Evolutionary conservation across 179 eudicot genomes (phyloP).

Genomic region (Silene coronaria): DNA sequence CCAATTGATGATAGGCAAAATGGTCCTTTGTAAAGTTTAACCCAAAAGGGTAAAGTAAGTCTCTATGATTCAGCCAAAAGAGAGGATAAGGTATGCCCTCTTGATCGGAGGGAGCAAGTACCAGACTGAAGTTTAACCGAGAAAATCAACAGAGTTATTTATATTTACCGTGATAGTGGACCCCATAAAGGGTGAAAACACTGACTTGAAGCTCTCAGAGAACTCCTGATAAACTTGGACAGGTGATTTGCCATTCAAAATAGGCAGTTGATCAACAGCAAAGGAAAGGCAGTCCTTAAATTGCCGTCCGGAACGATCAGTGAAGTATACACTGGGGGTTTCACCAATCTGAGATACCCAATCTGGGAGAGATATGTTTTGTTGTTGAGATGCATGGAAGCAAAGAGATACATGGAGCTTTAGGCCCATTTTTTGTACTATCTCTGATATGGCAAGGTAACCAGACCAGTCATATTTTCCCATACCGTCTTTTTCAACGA

Average conservation of each 20-base stretch:
- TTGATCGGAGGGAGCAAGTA: neutral
- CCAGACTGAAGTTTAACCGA: neutral
- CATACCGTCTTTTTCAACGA: constrained; percentile 54
- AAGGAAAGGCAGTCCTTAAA: constrained; percentile 62
- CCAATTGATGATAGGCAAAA: too few relatives aligned
- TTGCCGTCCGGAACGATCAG: constrained; percentile 46
- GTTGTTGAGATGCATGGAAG: constrained; percentile 57
- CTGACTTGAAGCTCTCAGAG: constrained; percentile 58
- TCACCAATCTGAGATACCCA: constrained; percentile 72
- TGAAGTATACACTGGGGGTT: constrained; percentile 46
- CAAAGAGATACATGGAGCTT: constrained; percentile 55
- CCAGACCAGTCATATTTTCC: constrained; percentile 75
- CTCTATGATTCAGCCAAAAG: neutral
- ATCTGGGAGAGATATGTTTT: constrained; percentile 54
- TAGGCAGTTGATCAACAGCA: constrained; percentile 63
- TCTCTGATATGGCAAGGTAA: constrained; percentile 53
- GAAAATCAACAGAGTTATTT: neutral
- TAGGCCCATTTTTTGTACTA: constrained; percentile 57
- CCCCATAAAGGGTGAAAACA: constrained; percentile 52
- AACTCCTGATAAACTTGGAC: constrained; percentile 60
- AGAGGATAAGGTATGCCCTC: neutral
- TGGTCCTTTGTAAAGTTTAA: too few relatives aligned
- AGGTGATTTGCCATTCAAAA: constrained; percentile 63
- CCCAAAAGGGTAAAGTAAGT: neutral
- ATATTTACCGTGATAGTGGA: constrained; percentile 65